Conservation (phyloP, 306 rosid species). For the Heteromeles arbutifolia region DNA sequence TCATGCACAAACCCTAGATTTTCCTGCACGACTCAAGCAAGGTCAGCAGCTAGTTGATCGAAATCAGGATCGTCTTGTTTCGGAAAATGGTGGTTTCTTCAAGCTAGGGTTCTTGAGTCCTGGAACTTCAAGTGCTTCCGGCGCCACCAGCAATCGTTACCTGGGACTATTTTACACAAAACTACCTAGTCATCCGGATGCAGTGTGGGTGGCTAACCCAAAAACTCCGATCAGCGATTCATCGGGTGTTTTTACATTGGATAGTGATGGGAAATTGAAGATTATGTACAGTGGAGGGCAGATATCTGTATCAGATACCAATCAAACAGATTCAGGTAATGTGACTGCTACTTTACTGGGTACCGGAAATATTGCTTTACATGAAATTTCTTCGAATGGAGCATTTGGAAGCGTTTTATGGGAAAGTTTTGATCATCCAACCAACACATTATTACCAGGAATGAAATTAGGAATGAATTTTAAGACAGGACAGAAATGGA, state of each 20-base stretch:
- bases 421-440: slow-evolving; percentile 12
- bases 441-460: slow-evolving; percentile 16
- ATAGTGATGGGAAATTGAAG: slow-evolving; percentile 12
- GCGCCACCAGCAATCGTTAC: background rate
- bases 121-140: slow-evolving; percentile 2
- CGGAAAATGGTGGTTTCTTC: slow-evolving; percentile 5
- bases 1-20: background rate
- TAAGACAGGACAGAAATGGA: slow-evolving; percentile 8
- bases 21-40: background rate
- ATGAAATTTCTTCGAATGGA: background rate
- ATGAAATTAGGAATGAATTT: slow-evolving; percentile 19
- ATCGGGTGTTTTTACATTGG: slow-evolving; percentile 1
- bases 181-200: slow-evolving; percentile 20
- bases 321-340: slow-evolving; percentile 6
- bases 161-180: slow-evolving; percentile 19
- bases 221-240: slow-evolving; percentile 6
- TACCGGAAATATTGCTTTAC: slow-evolving; percentile 16
- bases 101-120: slow-evolving; percentile 23
- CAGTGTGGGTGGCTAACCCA: slow-evolving; percentile 21
- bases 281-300: slow-evolving; percentile 8
- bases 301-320: background rate
- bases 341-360: slow-evolving; percentile 8
- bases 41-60: slow-evolving; percentile 7
- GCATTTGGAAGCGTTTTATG: slow-evolving; percentile 7
- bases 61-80: background rate